Percentiles rank a stretch among this genome's conserved stretches.
phyloP scores from a whole-genome alignment of 164 flowering plant species.

The Vitis labrusca region DNA sequence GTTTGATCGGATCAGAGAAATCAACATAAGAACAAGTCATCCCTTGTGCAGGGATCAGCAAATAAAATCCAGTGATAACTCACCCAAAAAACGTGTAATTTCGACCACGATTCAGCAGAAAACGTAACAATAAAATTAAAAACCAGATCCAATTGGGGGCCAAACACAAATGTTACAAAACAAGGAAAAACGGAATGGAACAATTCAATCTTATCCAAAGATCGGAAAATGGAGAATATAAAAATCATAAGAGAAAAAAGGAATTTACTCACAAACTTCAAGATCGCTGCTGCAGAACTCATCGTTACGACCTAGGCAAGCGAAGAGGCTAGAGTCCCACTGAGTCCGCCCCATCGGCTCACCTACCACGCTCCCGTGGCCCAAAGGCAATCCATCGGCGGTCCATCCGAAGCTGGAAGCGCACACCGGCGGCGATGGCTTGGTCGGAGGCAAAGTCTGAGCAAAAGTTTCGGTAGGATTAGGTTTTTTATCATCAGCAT shows the following conservation, averaged over 20 bases:
- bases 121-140: no score
- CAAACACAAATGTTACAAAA: no score
- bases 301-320: slow-evolving; percentile 84
- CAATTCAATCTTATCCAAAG: background rate
- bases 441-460: background rate
- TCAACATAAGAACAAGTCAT: no score
- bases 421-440: background rate
- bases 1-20: no score
- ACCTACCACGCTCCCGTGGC: slow-evolving; percentile 67
- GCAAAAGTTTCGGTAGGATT: background rate
- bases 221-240: background rate
- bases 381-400: slow-evolving; percentile 72
- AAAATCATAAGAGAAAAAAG: background rate
- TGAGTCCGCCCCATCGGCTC: slow-evolving; percentile 56
- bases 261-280: slow-evolving; percentile 81
- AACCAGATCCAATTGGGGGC: no score
- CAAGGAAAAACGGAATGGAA: background rate
- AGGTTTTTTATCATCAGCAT: slow-evolving; percentile 14
- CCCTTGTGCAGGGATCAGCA: no score
- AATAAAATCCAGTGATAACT: no score
- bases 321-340: slow-evolving; percentile 72
- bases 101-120: no score
- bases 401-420: slow-evolving; percentile 46
- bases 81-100: no score
- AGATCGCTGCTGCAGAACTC: slow-evolving; percentile 96